Base-by-base conservation (phyloP, 1,284 basidiomycete species). In the Lentinus polychrous region DNA sequence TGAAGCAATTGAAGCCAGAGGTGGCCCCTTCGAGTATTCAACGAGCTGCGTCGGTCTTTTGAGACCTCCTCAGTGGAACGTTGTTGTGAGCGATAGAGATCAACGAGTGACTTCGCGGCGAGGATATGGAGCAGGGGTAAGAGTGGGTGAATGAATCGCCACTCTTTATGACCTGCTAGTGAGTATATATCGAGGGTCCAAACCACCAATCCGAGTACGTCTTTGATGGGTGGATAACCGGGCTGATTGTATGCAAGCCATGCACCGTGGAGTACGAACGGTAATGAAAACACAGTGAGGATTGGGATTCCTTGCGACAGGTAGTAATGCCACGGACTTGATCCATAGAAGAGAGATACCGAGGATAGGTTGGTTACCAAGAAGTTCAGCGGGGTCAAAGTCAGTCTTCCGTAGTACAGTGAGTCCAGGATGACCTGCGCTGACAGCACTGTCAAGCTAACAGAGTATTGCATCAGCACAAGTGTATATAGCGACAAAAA, bases 341-440 rank as follows among this genome's bases (percentile, higher is more conserved):
- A 68, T n/a, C 96, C 96, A 62, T 99, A 99, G 64, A 97, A 98
- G n/a, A 86, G 69, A 0, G 96, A 94, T 15, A 98, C 76, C 2
- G 80, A 74, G 1, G 86, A 86, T 0, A 91, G 69, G 60, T 96
- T 95, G 40, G 86, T 83, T 36, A 73, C 68, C 23, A 96, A 60
- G 61, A 99, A 90, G 61, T 91, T 92, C 40, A 88, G 66, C 1
- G 91, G 78, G 0, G 94, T 89, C 55, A 94, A 78, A 0, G 86
- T 89, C 0, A 76, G 66, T 33, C 63, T 67, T 12, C 74, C 71
- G 59, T 91, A 91, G 68, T 88, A 94, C 7, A 73, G 46, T 0
- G 82, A 78, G 60, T 95, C 93, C 36, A 87, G 46, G 0, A 57
- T 49, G 48, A 82, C 69, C 23, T 82, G 57, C 1, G 63, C 39